Conservation (phyloP, 106 monocot species). For the Dioscorea dumetorum region DNA sequence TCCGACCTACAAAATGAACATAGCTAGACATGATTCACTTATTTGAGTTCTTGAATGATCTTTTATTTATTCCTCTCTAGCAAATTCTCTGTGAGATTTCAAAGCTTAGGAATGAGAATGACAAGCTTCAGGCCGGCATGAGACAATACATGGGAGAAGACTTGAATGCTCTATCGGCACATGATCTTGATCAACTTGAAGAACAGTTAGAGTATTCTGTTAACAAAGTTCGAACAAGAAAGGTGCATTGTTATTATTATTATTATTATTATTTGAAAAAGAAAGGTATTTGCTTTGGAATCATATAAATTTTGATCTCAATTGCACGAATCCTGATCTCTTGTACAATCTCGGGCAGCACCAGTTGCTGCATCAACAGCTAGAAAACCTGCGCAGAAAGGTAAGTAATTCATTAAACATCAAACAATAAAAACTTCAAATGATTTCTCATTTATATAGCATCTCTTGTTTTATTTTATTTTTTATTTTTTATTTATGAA, state of each 20-base stretch:
- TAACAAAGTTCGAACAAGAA: conserved; percentile 57
- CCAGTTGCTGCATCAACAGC: conserved; percentile 56
- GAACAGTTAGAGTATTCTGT: conserved; percentile 57
- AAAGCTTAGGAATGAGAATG: conserved; percentile 54
- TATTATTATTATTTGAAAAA: no score
- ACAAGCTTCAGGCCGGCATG: conserved; percentile 53
- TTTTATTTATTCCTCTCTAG: no score
- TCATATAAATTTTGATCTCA: background rate
- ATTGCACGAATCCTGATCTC: background rate
- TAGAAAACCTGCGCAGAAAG: conserved; percentile 59
- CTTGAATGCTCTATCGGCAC: conserved; percentile 24
- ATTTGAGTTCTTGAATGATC: background rate
- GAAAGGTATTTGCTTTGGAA: conserved; percentile 42
- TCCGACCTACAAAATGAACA: background rate
- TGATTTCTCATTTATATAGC: background rate
- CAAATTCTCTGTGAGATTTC: conserved; percentile 52
- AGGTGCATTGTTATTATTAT: no score
- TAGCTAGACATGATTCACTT: background rate
- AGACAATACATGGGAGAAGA: conserved; percentile 58
- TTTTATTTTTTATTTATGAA: background rate
- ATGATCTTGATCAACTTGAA: conserved; percentile 60
- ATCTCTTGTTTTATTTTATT: no score
- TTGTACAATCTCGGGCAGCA: conserved; percentile 25
- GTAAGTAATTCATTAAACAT: conserved; percentile 9
- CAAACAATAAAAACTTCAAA: background rate